These are phyloP conservation scores for Pulveroboletus sp. DNA, from an alignment of 768 basidiomycete genomes.

Conservation along the genomic window DNA sequence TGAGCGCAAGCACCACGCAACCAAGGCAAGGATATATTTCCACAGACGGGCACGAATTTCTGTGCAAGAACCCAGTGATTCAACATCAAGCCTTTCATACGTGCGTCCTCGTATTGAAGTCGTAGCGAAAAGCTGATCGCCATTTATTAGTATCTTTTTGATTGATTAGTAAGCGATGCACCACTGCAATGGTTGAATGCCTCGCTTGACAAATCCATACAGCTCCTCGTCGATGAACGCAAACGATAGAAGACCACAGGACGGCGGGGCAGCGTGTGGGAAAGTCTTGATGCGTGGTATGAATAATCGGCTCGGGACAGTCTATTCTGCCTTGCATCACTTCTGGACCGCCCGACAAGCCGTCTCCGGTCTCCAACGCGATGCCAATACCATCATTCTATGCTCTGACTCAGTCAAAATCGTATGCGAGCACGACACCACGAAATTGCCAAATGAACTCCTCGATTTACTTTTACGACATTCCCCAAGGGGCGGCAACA, in stretches of 20 bases:
- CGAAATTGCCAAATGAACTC: slow-evolving; percentile 41
- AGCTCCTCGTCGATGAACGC: slow-evolving; percentile 51
- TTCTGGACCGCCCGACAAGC: slow-evolving; percentile 53
- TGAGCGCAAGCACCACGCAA: slow-evolving; percentile 18
- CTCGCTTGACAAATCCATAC: not conserved
- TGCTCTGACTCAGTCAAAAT: slow-evolving; percentile 31
- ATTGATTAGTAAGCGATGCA: slow-evolving; percentile 15
- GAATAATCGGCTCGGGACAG: slow-evolving; percentile 56
- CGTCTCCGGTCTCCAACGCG: slow-evolving; percentile 32
- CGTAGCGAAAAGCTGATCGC: not conserved
- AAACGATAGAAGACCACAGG: slow-evolving; percentile 39
- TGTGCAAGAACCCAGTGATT: slow-evolving; percentile 48
- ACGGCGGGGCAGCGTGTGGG: slow-evolving; percentile 32
- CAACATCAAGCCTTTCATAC: slow-evolving; percentile 55
- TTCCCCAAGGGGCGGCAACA: slow-evolving; percentile 36
- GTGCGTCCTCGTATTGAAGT: slow-evolving; percentile 33
- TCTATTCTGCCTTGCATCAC: slow-evolving; percentile 46
- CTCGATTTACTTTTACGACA: slow-evolving; percentile 37
- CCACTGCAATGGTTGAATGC: not conserved
- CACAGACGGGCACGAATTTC: slow-evolving; percentile 52
- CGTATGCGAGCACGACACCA: slow-evolving; percentile 41
- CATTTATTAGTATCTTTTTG: slow-evolving; percentile 11
- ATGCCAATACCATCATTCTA: slow-evolving; percentile 53
- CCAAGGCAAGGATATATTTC: slow-evolving; percentile 45
- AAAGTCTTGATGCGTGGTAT: not conserved